Percentiles rank a stretch among this genome's conserved stretches.
Conservation (phyloP, 139 green algal genomes). For the Chlorella sp. region DNA sequence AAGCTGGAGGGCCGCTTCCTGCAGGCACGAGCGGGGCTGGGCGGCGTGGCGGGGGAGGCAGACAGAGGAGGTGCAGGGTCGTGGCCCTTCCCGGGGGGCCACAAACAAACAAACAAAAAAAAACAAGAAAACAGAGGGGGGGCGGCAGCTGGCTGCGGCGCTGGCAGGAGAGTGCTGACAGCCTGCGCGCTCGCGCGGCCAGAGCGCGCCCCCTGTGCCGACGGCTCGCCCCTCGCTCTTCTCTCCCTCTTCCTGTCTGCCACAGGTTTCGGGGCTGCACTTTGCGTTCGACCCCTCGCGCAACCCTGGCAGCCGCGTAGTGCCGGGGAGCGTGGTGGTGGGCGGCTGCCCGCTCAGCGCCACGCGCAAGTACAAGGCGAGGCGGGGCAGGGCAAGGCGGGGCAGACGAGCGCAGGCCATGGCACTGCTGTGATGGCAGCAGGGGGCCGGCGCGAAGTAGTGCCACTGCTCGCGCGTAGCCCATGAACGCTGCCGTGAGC, state of each 20-base stretch:
- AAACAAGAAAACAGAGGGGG: too few species aligned
- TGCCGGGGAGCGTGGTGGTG: constrained; percentile 48
- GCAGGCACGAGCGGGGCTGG: constrained; percentile 34
- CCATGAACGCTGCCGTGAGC: not conserved
- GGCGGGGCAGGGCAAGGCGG: not conserved
- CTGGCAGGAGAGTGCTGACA: not conserved
- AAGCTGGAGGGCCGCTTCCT: constrained; percentile 75
- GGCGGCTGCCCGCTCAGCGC: constrained; percentile 47
- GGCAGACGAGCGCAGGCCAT: not conserved
- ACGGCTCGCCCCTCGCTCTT: not conserved
- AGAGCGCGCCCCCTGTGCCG: too few species aligned
- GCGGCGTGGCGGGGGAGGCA: not conserved
- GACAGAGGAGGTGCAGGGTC: too few species aligned
- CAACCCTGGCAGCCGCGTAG: constrained; percentile 45
- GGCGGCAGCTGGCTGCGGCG: not conserved
- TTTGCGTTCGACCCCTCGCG: constrained; percentile 68
- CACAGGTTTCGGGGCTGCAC: constrained; percentile 55
- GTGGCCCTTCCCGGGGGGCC: too few species aligned
- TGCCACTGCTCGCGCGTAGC: too few species aligned
- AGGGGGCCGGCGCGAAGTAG: too few species aligned
- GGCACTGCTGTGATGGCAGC: too few species aligned
- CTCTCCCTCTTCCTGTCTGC: not conserved
- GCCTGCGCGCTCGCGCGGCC: too few species aligned
- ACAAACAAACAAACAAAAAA: too few species aligned
- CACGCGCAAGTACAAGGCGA: constrained; percentile 42